These are phyloP conservation scores for Letharia columbiana DNA, from an alignment of 495 filamentous ascomycete species.

Conservation along the genomic window DNA sequence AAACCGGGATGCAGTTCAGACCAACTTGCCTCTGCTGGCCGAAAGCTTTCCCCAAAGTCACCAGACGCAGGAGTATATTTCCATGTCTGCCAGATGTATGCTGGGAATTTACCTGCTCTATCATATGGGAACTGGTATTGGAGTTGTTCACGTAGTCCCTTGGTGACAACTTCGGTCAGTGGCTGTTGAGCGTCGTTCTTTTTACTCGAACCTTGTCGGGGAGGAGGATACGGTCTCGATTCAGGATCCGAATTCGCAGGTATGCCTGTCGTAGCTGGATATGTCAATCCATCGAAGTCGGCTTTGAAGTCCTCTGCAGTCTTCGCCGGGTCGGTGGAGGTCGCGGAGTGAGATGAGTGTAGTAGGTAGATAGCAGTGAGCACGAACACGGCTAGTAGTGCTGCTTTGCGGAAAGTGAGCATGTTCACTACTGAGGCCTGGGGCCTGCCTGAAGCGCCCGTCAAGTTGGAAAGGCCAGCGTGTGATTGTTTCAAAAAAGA, in stretches of 20 bases:
- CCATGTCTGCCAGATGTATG: conserved; percentile 99
- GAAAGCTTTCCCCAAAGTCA: conserved; percentile 65
- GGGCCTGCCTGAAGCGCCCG: background rate
- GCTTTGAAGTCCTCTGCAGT: conserved; percentile 20
- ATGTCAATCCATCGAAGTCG: conserved; percentile 18
- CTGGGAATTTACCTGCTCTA: conserved; percentile 77
- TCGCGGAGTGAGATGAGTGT: conserved; percentile 47
- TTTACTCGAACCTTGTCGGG: conserved; percentile 29
- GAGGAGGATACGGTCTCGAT: conserved; percentile 33
- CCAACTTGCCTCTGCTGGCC: conserved; percentile 83
- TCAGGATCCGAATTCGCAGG: conserved; percentile 21
- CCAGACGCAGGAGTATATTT: conserved; percentile 77
- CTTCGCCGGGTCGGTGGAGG: conserved; percentile 23
- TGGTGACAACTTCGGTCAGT: conserved; percentile 46
- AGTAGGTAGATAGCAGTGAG: conserved; percentile 65
- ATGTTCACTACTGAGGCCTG: conserved; percentile 27
- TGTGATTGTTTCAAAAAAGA: background rate
- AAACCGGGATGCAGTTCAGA: conserved; percentile 82
- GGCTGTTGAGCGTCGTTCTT: conserved; percentile 36
- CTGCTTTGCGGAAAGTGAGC: conserved; percentile 64
- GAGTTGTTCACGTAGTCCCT: conserved; percentile 71
- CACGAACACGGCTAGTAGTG: conserved; percentile 58
- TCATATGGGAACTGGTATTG: conserved; percentile 93
- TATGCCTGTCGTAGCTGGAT: conserved; percentile 20
- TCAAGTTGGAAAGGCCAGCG: background rate